Base-by-base conservation (phyloP, 306 rosid species). In the Quercus bicolor region DNA sequence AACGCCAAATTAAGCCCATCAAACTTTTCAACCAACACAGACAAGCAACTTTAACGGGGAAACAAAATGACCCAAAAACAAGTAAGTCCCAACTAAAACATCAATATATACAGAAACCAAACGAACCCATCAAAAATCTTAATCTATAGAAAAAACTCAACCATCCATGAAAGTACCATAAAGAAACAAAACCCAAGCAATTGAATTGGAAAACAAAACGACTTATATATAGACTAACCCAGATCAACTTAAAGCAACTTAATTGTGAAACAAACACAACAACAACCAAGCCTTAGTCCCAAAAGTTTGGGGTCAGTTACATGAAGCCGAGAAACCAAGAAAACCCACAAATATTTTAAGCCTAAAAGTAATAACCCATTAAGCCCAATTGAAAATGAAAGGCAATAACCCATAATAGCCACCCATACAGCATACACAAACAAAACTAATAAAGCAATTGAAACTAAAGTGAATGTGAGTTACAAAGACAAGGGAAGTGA, bases 1-100 rank as follows among this genome's bases (percentile, higher is more conserved):
- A 85, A 62, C 75, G 60, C 48, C 68, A 80, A 72, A 29, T 40
- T 15, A 59, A 52, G 29, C 68, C 52, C 62, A 31, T 74, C 64
- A 78, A 61, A 24, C 61, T 45, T 59, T 6, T 43, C 77, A 64
- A 21, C 14, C 65, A 59, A 57, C 16, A 59, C 29, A 59, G 29
- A 23, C 65, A 24, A 59, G 65, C 65, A 59, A 59, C 5, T 59
- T 37, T 37, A 7, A 24, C 20, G 26, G 19, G 2, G 6, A 59
- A 59, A 59, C 31, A 59, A 59, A 23, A 59, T 11, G 65, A 59
- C 16, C 29, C 26, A 9, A 59, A 59, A 48, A 21, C 29, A 59
- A 59, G 3, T 11, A 23, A 59, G 65, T 11, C 29, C 29, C 26
- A 59, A 23, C 65, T 5, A 20, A 59, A 59, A 4, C 29, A 23